Evolutionary conservation across 441 rosid species (phyloP).

Genomic region (Euphorbia celastroides): DNA sequence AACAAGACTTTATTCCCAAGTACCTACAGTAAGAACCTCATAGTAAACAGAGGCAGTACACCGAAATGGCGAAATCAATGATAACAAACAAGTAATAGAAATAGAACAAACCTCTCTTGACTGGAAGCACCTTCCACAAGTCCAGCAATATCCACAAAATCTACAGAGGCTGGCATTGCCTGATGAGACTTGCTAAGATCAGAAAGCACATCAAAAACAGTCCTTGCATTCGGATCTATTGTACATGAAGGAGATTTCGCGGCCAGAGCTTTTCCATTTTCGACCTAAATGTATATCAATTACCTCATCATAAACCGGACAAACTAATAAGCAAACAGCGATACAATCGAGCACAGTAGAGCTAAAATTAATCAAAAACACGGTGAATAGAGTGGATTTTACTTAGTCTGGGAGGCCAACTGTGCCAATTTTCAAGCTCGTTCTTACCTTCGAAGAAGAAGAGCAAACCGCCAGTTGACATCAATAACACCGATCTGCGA

Average conservation of each 20-base stretch:
- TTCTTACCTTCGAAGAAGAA: constrained; percentile 55
- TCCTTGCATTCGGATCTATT: constrained; percentile 94
- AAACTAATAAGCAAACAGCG: background rate
- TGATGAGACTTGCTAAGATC: constrained; percentile 73
- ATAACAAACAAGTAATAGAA: constrained; percentile 1
- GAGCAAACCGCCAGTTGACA: constrained; percentile 34
- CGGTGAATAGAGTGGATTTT: constrained; percentile 93
- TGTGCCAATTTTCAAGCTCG: constrained; percentile 90
- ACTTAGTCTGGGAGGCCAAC: constrained; percentile 98
- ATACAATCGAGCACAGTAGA: background rate
- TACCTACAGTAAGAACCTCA: constrained; percentile 44
- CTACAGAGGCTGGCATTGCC: constrained; percentile 77
- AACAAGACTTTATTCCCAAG: constrained; percentile 90
- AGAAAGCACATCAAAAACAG: constrained; percentile 79
- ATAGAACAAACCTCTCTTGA: constrained; percentile 70
- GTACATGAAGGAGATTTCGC: constrained; percentile 97
- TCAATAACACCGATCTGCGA: constrained; percentile 32
- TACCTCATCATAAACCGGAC: background rate
- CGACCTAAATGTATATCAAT: constrained; percentile 45
- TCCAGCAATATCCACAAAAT: constrained; percentile 97
- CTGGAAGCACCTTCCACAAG: constrained; percentile 99
- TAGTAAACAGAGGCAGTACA: too few species aligned
- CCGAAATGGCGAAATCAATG: background rate
- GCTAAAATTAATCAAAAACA: constrained; percentile 50
- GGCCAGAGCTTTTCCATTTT: constrained; percentile 99